Evolutionary conservation across 768 basidiomycete species (phyloP).

Genomic region (Leccinum longicurvipes): DNA sequence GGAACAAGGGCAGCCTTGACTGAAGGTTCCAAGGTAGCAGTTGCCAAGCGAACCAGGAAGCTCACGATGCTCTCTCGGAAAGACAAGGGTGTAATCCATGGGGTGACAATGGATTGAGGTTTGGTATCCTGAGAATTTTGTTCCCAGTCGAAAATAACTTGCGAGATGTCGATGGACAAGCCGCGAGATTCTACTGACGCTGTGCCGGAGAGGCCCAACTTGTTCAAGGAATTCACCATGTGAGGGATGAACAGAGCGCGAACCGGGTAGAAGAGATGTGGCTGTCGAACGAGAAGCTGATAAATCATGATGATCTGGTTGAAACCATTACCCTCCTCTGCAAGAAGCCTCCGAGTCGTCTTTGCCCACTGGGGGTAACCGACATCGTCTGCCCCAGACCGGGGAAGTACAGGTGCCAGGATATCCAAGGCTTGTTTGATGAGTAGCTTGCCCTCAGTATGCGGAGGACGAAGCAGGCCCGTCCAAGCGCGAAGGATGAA

Average conservation of each 20-base stretch:
- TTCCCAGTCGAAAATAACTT: conserved; percentile 94
- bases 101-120: conserved; percentile 20
- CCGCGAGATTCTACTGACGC: conserved; percentile 78
- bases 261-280: conserved; percentile 88
- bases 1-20: conserved; percentile 47
- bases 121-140: conserved; percentile 46
- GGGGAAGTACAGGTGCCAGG: conserved; percentile 77
- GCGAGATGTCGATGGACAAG: conserved; percentile 85
- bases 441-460: conserved; percentile 70
- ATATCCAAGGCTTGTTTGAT: conserved; percentile 86
- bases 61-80: conserved; percentile 91
- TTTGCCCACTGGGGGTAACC: conserved; percentile 81
- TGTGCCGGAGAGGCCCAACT: conserved; percentile 75
- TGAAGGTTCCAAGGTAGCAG: conserved; percentile 52
- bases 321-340: conserved; percentile 78
- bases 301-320: conserved; percentile 79
- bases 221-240: conserved; percentile 85
- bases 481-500: conserved; percentile 91
- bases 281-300: conserved; percentile 88
- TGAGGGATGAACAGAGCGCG: conserved; percentile 90
- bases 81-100: conserved; percentile 73
- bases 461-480: conserved; percentile 78
- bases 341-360: conserved; percentile 77
- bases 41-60: conserved; percentile 90
- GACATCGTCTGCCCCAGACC: conserved; percentile 51